Conservation (phyloP, 2,329 filamentous ascomycete genomes). For the Hypoxylon sp. region DNA sequence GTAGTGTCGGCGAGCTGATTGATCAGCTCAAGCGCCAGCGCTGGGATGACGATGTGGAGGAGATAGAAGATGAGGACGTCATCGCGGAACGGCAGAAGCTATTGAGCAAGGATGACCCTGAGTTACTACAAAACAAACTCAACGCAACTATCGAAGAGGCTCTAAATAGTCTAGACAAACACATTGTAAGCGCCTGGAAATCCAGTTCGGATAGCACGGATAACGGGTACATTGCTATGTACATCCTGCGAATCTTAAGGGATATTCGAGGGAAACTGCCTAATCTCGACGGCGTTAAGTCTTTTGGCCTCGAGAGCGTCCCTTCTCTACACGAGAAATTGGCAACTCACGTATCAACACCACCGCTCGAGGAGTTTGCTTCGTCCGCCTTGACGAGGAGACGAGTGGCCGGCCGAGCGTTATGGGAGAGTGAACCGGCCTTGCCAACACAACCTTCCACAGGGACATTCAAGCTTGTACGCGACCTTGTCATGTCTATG, state of each 20-base stretch:
- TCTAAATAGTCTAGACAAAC: slow-evolving; percentile 68
- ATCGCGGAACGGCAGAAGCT: slow-evolving; percentile 74
- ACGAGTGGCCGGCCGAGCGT: slow-evolving; percentile 68
- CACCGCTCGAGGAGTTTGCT: slow-evolving; percentile 62
- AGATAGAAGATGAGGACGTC: slow-evolving; percentile 79
- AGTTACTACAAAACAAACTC: slow-evolving; percentile 69
- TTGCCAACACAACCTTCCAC: slow-evolving; percentile 85
- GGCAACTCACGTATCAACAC: slow-evolving; percentile 62
- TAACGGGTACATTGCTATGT: slow-evolving; percentile 68
- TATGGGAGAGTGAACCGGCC: slow-evolving; percentile 84
- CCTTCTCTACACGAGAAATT: slow-evolving; percentile 73
- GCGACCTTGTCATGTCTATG: slow-evolving; percentile 75
- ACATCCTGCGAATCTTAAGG: slow-evolving; percentile 78
- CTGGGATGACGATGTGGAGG: slow-evolving; percentile 81
- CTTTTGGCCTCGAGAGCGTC: slow-evolving; percentile 71
- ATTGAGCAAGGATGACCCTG: slow-evolving; percentile 79
- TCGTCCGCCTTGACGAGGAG: slow-evolving; percentile 57
- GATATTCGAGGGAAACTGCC: slow-evolving; percentile 78
- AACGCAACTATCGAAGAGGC: slow-evolving; percentile 66
- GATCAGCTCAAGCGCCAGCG: slow-evolving; percentile 73
- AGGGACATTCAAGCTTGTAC: slow-evolving; percentile 77
- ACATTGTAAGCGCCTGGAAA: slow-evolving; percentile 64
- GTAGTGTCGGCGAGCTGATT: slow-evolving; percentile 72
- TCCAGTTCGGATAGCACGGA: slow-evolving; percentile 59
- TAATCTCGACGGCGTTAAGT: slow-evolving; percentile 59